Conservation (phyloP, 148 eudicot species). For the Nepenthes gracilis region DNA sequence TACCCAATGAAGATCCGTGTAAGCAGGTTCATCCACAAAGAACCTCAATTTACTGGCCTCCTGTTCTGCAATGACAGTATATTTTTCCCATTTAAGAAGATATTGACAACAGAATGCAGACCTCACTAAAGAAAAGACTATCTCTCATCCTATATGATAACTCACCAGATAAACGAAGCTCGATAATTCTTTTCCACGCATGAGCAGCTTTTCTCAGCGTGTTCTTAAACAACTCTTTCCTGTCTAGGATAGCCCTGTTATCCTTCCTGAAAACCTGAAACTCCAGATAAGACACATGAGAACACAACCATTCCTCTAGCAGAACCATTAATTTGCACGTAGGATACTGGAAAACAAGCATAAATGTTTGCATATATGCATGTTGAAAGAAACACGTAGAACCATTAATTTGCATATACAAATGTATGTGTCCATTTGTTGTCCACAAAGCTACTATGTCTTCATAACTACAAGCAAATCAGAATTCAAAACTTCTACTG, state of each 20-base stretch:
- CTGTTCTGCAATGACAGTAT: conserved; percentile 43
- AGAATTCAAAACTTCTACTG: no score
- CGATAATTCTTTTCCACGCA: conserved; percentile 75
- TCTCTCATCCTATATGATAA: not conserved
- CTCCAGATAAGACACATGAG: conserved; percentile 3
- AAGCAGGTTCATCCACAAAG: conserved; percentile 78
- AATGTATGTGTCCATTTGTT: no score
- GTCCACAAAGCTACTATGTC: no score
- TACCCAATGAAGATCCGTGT: conserved; percentile 97
- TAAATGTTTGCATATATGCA: no score
- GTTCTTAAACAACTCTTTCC: conserved; percentile 69
- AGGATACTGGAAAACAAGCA: not conserved
- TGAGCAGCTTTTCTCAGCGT: conserved; percentile 73
- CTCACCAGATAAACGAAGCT: conserved; percentile 69
- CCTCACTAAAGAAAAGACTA: no score
- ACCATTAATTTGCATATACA: no score
- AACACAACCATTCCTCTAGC: not conserved
- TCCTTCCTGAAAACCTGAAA: conserved; percentile 71
- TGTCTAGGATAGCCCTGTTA: conserved; percentile 43
- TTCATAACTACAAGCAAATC: no score
- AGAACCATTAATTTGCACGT: no score
- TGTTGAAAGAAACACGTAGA: no score
- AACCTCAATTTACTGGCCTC: conserved; percentile 57
- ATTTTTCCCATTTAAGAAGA: not conserved
- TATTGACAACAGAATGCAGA: not conserved